phyloP scores from a whole-genome alignment of 2,329 filamentous ascomycete species.

The Trichoderma sp. region DNA sequence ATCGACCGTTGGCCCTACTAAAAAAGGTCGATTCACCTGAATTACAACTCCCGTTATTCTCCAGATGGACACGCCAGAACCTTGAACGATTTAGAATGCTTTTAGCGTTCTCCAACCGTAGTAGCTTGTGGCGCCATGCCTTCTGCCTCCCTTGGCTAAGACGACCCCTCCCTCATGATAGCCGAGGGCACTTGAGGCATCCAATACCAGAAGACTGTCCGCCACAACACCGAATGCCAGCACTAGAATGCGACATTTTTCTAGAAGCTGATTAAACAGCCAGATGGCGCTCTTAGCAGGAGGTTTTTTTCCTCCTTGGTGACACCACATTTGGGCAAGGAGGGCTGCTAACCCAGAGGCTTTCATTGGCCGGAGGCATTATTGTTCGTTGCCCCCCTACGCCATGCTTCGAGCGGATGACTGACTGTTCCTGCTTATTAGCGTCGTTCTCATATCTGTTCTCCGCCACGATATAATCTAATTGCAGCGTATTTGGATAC shows the following conservation, averaged over 20 bases:
- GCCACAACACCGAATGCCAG: neutral
- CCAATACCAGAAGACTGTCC: neutral
- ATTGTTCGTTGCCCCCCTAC: neutral
- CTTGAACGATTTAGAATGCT: slow-evolving; percentile 8
- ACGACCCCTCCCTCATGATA: neutral
- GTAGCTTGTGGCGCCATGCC: slow-evolving; percentile 9
- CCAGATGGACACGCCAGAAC: slow-evolving; percentile 11
- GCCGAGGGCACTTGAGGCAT: slow-evolving; percentile 1
- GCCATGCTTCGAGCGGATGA: neutral
- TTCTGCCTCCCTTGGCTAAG: slow-evolving; percentile 15
- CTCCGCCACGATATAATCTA: slow-evolving; percentile 8
- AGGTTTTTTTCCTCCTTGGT: neutral
- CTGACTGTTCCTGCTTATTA: neutral
- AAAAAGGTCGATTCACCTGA: neutral
- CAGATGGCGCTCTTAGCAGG: slow-evolving; percentile 15
- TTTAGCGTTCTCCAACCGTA: neutral
- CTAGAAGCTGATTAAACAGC: slow-evolving; percentile 18
- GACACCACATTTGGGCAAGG: neutral
- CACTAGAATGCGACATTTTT: slow-evolving; percentile 30
- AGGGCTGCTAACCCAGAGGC: neutral
- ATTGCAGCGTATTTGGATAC: slow-evolving; percentile 1
- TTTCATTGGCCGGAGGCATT: neutral
- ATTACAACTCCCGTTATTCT: slow-evolving; percentile 6
- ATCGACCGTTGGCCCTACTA: neutral
- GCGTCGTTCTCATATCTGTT: neutral